Percentiles rank a stretch among this genome's conserved stretches.
Evolutionary conservation across 495 filamentous ascomycete species (phyloP).

Genomic region (Aspergillus campestris): DNA sequence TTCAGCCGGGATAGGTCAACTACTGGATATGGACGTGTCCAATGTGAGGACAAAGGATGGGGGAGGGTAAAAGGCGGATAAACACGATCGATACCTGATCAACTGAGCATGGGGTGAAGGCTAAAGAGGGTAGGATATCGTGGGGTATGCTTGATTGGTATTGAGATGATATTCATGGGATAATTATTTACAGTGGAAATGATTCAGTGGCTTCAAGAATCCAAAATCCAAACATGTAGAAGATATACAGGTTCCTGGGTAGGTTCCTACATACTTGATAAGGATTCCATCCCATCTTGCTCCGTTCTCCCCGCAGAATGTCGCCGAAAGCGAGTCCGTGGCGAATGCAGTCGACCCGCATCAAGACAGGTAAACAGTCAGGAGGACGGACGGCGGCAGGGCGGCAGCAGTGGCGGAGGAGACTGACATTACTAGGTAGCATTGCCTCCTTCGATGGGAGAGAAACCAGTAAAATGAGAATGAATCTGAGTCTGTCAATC

Average conservation of each 20-base stretch:
- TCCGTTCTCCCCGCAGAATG: constrained; percentile 2
- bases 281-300: constrained; percentile 4
- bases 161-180: no score
- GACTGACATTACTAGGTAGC: no score
- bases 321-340: constrained; percentile 14
- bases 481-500: no score
- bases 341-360: constrained; percentile 11
- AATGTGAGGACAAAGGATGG: constrained; percentile 1
- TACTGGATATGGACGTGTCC: constrained; percentile 9
- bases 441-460: no score
- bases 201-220: background rate
- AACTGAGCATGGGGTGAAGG: background rate
- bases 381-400: constrained; percentile 6
- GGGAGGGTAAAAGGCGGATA: background rate
- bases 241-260: background rate
- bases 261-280: background rate
- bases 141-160: background rate
- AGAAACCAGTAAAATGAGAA: no score
- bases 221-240: background rate
- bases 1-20: constrained; percentile 12
- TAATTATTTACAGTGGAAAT: background rate
- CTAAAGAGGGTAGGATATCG: background rate
- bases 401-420: no score
- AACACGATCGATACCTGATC: background rate
- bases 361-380: constrained; percentile 9